Base-by-base conservation (phyloP, 768 basidiomycete genomes). In the Tylopilus felleus region DNA sequence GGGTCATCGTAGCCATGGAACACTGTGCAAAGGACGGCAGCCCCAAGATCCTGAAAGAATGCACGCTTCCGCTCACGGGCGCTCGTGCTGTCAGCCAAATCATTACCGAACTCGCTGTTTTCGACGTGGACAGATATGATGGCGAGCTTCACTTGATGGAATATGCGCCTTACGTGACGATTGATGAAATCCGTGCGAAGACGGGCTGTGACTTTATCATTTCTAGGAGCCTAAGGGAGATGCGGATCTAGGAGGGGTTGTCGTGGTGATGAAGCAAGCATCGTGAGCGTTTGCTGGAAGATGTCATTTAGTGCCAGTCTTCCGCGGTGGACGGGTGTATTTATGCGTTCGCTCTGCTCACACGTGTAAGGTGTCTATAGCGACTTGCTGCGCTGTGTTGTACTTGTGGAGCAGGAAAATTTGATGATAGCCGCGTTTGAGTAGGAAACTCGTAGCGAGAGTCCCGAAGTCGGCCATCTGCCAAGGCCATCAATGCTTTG, bases 51-150 rank as follows among this genome's bases (percentile, higher is more conserved):
- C 74, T 94, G 55, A 77, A 83, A 62, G 72, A 86, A 64, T 96
- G 94, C 65, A 74, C 78, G 3, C 80, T 95, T 36, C 94, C 94
- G 10, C 74, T 94, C 46, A 96, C 93, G 0, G 93, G 93, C 12
- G 88, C 90, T 17, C 77, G 86, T 38, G 80, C 88, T 27, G 90
- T 96, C 56, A 91, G 90, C 74, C 84, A 84, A 52, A 93, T 96
- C 65, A 84, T 97, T 71, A 96, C 93, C 0, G 93, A 96, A 63
- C 80, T 96, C 16, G 86, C 83, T 25, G 92, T 92, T 31, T 96
- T 98, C 69, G 80, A 90, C 53, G 88, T 96, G 29, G 88, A 97
- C 70, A 78, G 91, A 42, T 65, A 70, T 29, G 78, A 75, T 45
- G 89, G 91, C 16, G 79, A 77, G 60, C 75, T 96, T 69, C 80